A percentile compares a stretch with the other conserved stretches of the same genome.
These are phyloP conservation scores for Mortierella hygrophila DNA, from an alignment of 192 early-diverging fungal genomes.

Conservation along the genomic window DNA sequence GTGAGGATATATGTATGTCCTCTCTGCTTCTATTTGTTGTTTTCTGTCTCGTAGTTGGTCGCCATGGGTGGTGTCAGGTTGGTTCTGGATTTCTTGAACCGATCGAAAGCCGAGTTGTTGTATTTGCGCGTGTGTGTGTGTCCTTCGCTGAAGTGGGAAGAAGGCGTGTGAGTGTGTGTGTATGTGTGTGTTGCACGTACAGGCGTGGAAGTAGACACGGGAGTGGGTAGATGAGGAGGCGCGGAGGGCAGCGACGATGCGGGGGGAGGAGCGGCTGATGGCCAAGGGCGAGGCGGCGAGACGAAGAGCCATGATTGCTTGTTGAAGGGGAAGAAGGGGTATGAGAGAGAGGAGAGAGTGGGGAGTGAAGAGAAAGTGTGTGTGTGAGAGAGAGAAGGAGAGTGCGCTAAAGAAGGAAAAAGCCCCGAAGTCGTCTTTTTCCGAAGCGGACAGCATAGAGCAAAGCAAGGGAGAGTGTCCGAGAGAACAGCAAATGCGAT, in stretches of 20 bases:
- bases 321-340: not conserved
- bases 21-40: not conserved
- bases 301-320: constrained; percentile 26
- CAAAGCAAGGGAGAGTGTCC: not conserved
- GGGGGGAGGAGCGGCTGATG: constrained; percentile 28
- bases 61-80: not conserved
- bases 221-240: constrained; percentile 28
- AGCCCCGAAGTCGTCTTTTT: not conserved
- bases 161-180: not conserved
- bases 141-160: not conserved
- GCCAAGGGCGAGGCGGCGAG: constrained; percentile 44
- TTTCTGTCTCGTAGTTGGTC: not conserved
- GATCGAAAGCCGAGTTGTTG: not conserved
- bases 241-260: constrained; percentile 26
- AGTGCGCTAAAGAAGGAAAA: not conserved
- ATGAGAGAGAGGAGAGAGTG: not conserved
- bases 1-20: not conserved
- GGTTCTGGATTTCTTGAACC: not conserved
- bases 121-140: constrained; percentile 2
- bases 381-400: not conserved
- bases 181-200: constrained; percentile 6
- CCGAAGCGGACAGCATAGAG: not conserved
- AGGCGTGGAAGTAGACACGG: constrained; percentile 42
- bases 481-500: not conserved
- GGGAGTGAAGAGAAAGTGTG: not conserved